Conservation (phyloP, 2,329 filamentous ascomycete genomes). For the Alternaria triticina region DNA sequence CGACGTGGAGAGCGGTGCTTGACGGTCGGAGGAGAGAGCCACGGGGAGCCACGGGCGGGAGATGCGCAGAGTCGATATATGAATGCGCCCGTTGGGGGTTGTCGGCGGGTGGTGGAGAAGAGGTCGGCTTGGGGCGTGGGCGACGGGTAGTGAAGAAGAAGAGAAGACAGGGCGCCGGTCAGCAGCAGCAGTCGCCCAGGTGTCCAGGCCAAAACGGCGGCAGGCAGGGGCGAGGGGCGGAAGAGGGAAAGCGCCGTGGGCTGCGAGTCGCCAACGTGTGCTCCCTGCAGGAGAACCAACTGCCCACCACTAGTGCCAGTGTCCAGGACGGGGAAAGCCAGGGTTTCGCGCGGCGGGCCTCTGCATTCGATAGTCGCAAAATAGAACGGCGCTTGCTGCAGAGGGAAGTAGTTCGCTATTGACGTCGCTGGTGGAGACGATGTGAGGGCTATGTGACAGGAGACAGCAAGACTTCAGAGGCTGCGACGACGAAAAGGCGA, state of each 20-base stretch:
- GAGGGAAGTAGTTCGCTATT: not conserved
- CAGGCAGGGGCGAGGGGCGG: conserved; percentile 18
- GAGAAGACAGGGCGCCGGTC: conserved; percentile 14
- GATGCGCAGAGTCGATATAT: conserved; percentile 38
- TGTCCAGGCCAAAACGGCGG: conserved; percentile 25
- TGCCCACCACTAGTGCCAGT: conserved; percentile 20
- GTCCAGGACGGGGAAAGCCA: conserved; percentile 19
- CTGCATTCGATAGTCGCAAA: conserved; percentile 33
- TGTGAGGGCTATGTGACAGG: not conserved
- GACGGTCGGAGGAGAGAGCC: conserved; percentile 17
- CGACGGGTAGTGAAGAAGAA: conserved; percentile 24
- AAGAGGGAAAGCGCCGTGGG: conserved; percentile 22
- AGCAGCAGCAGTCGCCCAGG: conserved; percentile 21
- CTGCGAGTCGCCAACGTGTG: conserved; percentile 24
- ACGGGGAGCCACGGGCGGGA: conserved; percentile 42
- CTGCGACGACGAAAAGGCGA: not conserved
- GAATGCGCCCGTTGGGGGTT: conserved; percentile 43
- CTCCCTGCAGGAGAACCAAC: conserved; percentile 30
- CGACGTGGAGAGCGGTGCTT: conserved; percentile 19
- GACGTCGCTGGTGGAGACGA: not conserved
- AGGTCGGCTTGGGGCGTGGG: conserved; percentile 21
- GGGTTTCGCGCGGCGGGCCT: conserved; percentile 15
- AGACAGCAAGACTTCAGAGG: conserved; percentile 2
- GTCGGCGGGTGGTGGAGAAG: conserved; percentile 38
- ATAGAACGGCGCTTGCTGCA: conserved; percentile 24